Percentiles rank a stretch among this genome's conserved stretches.
phyloP scores from a whole-genome alignment of 345 rosid species.

The Hevea brasiliensis region DNA sequence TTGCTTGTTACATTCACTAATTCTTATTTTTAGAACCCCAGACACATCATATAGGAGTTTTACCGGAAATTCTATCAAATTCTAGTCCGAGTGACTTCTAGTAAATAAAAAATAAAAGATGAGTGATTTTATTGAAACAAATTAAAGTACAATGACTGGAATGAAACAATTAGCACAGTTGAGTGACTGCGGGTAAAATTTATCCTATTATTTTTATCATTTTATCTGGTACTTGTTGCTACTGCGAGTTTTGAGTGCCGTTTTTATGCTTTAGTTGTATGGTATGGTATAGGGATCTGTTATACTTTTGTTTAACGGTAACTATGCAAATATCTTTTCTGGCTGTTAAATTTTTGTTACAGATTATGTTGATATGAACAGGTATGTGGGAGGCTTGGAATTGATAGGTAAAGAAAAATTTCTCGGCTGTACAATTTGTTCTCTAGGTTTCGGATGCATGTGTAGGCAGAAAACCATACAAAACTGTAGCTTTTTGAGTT shows the following conservation, averaged over 20 bases:
- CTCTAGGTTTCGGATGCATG: conserved; percentile 70
- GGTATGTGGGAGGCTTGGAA: conserved; percentile 79
- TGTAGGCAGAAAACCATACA: conserved; percentile 63
- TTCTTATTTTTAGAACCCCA: no score
- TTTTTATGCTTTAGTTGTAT: not conserved
- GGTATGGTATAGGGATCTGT: not conserved
- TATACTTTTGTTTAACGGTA: not conserved
- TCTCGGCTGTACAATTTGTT: conserved; percentile 59
- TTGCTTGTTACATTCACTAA: no score
- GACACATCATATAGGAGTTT: no score
- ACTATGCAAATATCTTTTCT: not conserved
- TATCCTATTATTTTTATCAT: not conserved
- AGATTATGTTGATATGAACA: conserved; percentile 35
- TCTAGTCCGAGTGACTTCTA: no score
- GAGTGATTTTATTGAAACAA: no score
- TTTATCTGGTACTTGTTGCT: not conserved
- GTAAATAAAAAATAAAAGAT: no score
- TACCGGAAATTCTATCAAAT: no score
- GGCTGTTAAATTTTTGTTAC: conserved; percentile 4
- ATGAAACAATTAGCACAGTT: no score
- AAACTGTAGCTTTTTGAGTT: conserved; percentile 63
- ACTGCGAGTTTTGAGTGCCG: not conserved
- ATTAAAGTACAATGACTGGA: no score
- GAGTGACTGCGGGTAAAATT: no score
- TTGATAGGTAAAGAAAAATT: conserved; percentile 77